These are phyloP conservation scores for Penstemon davidsonii DNA, from an alignment of 257 asterid genomes.

Conservation along the genomic window DNA sequence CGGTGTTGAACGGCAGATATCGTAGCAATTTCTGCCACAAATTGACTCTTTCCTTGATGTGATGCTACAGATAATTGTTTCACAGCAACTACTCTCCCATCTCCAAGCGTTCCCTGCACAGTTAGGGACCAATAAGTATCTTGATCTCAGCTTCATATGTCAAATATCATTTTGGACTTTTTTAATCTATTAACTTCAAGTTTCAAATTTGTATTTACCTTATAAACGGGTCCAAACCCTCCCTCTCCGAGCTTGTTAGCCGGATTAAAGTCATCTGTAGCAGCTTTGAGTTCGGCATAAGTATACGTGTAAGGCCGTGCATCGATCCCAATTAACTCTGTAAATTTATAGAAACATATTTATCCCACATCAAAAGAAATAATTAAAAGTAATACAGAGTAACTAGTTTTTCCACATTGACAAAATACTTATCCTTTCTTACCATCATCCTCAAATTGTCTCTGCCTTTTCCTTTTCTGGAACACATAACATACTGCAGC, in stretches of 20 bases:
- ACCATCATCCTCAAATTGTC: slow-evolving; percentile 56
- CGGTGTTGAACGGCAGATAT: slow-evolving; percentile 94
- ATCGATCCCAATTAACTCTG: slow-evolving; percentile 76
- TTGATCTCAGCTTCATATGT: background rate
- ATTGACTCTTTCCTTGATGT: slow-evolving; percentile 86
- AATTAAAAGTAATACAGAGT: background rate
- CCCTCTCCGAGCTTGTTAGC: slow-evolving; percentile 89
- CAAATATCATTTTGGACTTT: background rate
- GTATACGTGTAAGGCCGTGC: slow-evolving; percentile 70
- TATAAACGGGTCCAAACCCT: slow-evolving; percentile 89
- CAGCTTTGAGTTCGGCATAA: slow-evolving; percentile 68
- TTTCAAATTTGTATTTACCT: slow-evolving; percentile 41
- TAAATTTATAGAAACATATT: slow-evolving; percentile 21
- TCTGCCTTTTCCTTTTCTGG: slow-evolving; percentile 46
- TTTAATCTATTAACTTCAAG: background rate
- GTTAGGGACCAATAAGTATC: background rate
- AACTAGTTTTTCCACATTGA: background rate
- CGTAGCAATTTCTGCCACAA: slow-evolving; percentile 85
- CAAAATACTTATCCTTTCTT: slow-evolving; percentile 3
- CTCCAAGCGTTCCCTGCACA: slow-evolving; percentile 66
- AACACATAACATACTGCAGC: slow-evolving; percentile 37
- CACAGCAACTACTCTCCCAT: slow-evolving; percentile 75
- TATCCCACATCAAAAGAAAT: background rate
- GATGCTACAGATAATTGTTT: slow-evolving; percentile 80
- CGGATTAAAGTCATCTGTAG: slow-evolving; percentile 65